phyloP scores from a whole-genome alignment of 371 early-diverging fungal species.

The Mortierella sp. region DNA sequence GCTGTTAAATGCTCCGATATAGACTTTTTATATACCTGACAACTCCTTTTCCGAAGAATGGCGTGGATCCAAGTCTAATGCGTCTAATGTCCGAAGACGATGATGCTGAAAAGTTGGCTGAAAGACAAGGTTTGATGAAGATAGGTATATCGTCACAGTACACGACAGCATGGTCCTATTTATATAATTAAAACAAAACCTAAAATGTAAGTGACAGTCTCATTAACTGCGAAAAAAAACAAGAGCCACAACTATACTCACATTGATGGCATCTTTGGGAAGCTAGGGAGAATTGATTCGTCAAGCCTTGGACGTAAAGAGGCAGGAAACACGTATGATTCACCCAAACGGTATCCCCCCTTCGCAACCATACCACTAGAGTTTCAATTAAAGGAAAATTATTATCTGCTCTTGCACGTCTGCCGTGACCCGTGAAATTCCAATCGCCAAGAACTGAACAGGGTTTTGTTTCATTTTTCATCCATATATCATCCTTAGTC shows the following conservation, averaged over 20 bases:
- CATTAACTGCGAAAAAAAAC: neutral
- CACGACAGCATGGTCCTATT: conserved; percentile 51
- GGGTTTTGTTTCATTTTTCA: neutral
- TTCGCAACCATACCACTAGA: conserved; percentile 42
- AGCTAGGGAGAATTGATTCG: conserved; percentile 40
- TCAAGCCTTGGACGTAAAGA: conserved; percentile 40
- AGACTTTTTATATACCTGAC: conserved; percentile 17
- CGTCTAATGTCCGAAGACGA: conserved; percentile 36
- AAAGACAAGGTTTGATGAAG: conserved; percentile 43
- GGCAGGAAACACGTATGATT: conserved; percentile 46
- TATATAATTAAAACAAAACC: neutral
- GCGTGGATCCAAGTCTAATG: conserved; percentile 28
- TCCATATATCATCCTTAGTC: neutral
- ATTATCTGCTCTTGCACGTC: neutral
- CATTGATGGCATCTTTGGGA: conserved; percentile 45
- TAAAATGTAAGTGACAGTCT: neutral
- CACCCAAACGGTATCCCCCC: conserved; percentile 50
- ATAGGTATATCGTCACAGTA: conserved; percentile 40
- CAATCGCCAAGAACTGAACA: neutral
- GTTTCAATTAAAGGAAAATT: neutral
- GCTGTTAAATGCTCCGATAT: neutral
- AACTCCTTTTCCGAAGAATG: conserved; percentile 15
- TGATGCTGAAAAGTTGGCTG: conserved; percentile 52
- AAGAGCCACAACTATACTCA: conserved; percentile 11
- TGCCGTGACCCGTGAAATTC: neutral